These are phyloP conservation scores for Fomitiporia mediterranea DNA, from an alignment of 1,284 basidiomycete species.

Conservation along the genomic window DNA sequence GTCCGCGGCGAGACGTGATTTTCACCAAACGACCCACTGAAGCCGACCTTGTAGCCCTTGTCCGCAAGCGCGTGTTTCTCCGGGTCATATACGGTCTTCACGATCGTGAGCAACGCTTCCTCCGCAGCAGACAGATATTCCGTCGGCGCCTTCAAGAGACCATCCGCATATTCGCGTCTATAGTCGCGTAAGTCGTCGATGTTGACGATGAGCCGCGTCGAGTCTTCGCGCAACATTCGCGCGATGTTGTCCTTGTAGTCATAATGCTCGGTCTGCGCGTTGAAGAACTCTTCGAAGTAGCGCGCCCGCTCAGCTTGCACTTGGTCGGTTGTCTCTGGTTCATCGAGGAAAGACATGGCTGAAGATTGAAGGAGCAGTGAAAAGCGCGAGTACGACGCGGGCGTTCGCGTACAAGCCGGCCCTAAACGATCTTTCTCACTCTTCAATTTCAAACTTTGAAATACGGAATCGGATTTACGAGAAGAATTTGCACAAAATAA, in stretches of 20 bases:
- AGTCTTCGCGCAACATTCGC: constrained; percentile 80
- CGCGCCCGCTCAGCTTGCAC: constrained; percentile 71
- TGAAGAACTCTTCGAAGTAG: constrained; percentile 85
- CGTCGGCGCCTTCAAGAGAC: constrained; percentile 84
- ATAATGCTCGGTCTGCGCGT: constrained; percentile 68
- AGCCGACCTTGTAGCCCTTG: constrained; percentile 85
- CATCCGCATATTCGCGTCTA: constrained; percentile 76
- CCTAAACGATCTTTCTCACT: constrained; percentile 24
- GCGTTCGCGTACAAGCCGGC: constrained; percentile 25
- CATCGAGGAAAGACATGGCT: constrained; percentile 59
- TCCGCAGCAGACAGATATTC: constrained; percentile 93
- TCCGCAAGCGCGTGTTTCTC: constrained; percentile 81
- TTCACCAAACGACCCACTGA: constrained; percentile 98
- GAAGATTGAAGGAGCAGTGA: constrained; percentile 22
- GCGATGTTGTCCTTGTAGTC: constrained; percentile 88
- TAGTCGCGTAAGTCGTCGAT: constrained; percentile 96
- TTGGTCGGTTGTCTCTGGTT: constrained; percentile 61
- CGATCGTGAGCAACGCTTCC: constrained; percentile 72
- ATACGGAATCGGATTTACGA: too few species aligned
- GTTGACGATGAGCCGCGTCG: constrained; percentile 91
- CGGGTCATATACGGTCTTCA: constrained; percentile 72
- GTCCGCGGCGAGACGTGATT: constrained; percentile 97
- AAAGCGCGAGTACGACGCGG: constrained; percentile 20
- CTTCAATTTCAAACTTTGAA: too few species aligned
- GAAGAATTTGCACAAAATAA: too few species aligned